A percentile compares a stretch with the other conserved stretches of the same genome.
Evolutionary conservation across 2,329 filamentous ascomycete genomes (phyloP).

Genomic region (Hysterium pulicare): DNA sequence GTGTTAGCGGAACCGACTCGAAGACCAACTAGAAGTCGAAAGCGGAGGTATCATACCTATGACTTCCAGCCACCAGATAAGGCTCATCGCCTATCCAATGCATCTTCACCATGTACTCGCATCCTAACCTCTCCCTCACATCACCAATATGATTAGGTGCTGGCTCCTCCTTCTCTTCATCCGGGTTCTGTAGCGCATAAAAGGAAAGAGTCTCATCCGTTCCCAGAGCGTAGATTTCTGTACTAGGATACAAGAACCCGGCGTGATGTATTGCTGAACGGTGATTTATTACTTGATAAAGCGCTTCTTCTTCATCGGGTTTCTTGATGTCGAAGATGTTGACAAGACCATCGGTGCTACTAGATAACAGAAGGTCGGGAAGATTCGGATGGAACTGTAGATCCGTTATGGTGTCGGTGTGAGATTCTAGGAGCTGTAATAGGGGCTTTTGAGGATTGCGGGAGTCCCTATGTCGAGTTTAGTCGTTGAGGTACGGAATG

Average conservation of each 20-base stretch:
- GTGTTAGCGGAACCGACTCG: not conserved
- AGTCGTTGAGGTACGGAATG: conserved; percentile 3
- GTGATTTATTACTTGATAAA: conserved; percentile 76
- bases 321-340: conserved; percentile 69
- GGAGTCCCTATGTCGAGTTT: conserved; percentile 34
- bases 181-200: conserved; percentile 64
- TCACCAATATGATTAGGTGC: conserved; percentile 60
- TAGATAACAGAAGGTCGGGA: conserved; percentile 64
- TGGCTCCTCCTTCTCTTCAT: conserved; percentile 55
- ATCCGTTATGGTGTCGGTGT: conserved; percentile 59
- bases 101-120: conserved; percentile 72
- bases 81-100: conserved; percentile 58
- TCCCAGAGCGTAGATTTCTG: conserved; percentile 64
- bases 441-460: conserved; percentile 37
- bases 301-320: conserved; percentile 68
- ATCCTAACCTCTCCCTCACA: conserved; percentile 60
- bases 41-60: conserved; percentile 53
- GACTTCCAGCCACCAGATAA: conserved; percentile 62
- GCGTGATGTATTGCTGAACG: conserved; percentile 71
- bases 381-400: conserved; percentile 60
- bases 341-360: conserved; percentile 75
- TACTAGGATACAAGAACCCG: conserved; percentile 59
- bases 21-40: not conserved
- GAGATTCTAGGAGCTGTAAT: conserved; percentile 44
- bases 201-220: conserved; percentile 76